Percentiles rank a stretch among this genome's conserved stretches.
phyloP scores from a whole-genome alignment of 73 alveolate genomes.

The Tetrahymena malaccensis region DNA sequence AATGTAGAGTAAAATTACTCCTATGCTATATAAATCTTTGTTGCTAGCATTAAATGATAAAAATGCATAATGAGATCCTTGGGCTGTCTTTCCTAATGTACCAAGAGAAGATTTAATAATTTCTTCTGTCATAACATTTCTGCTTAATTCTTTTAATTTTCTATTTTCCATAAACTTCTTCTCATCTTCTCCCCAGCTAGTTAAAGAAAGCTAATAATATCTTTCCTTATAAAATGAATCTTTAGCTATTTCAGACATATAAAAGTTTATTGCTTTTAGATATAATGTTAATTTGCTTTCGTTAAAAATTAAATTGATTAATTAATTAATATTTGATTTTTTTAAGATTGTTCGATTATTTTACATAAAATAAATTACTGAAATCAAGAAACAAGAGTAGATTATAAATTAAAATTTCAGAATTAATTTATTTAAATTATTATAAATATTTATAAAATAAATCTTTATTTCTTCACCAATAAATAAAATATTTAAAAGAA shows the following conservation, averaged over 20 bases:
- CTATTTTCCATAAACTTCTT: constrained; percentile 2
- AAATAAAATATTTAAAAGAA: no score
- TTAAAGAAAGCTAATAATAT: constrained; percentile 12
- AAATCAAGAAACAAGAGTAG: background rate
- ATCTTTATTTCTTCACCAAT: no score
- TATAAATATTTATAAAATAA: no score
- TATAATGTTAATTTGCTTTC: background rate
- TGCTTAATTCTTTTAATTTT: background rate
- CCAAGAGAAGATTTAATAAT: constrained; percentile 10
- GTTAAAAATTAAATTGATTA: background rate
- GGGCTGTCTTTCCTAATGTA: constrained; percentile 41
- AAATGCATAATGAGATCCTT: constrained; percentile 42
- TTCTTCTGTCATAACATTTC: constrained; percentile 18
- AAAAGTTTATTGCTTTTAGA: background rate
- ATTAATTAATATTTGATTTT: background rate
- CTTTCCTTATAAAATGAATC: constrained; percentile 41
- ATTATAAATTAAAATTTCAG: no score
- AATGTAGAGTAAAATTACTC: background rate
- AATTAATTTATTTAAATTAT: no score
- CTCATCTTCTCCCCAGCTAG: constrained; percentile 10
- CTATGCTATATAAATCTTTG: constrained; percentile 8
- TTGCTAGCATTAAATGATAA: constrained; percentile 22
- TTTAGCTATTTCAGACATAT: constrained; percentile 29
- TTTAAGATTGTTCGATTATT: background rate
- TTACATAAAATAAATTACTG: background rate